Conservation (phyloP, 2,329 filamentous ascomycete species). For the Paracorniculantispora psalliotae region DNA sequence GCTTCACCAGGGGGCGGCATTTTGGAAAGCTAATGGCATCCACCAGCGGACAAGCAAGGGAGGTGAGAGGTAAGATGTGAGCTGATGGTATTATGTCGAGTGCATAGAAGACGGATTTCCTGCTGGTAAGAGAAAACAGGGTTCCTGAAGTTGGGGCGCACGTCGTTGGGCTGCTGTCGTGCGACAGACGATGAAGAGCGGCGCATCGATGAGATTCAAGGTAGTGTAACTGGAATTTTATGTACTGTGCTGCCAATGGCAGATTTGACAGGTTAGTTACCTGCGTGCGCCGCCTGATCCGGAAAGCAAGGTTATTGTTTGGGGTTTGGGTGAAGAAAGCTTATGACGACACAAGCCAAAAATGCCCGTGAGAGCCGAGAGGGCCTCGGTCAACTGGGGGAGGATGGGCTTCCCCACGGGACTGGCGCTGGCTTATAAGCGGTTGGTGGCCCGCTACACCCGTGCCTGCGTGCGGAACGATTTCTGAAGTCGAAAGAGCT, state of each 20-base stretch:
- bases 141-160: neutral
- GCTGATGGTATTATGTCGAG: neutral
- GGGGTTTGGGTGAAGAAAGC: neutral
- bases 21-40: neutral
- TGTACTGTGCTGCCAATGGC: too few relatives aligned
- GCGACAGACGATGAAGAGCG: too few relatives aligned
- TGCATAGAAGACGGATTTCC: neutral
- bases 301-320: neutral
- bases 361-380: constrained; percentile 7
- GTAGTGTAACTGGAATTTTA: neutral
- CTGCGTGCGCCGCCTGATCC: neutral
- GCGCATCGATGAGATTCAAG: too few relatives aligned
- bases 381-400: constrained; percentile 8
- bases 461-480: neutral
- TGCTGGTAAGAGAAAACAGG: neutral
- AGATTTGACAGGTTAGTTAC: neutral
- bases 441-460: constrained; percentile 4
- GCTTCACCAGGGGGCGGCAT: too few relatives aligned
- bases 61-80: neutral
- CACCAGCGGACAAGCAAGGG: neutral
- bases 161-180: neutral
- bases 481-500: neutral
- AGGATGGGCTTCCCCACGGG: constrained; percentile 5
- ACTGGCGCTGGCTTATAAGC: constrained; percentile 7
- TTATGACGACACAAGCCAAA: constrained; percentile 6